phyloP scores from a whole-genome alignment of 164 flowering plant species.

The Macadamia integrifolia region DNA sequence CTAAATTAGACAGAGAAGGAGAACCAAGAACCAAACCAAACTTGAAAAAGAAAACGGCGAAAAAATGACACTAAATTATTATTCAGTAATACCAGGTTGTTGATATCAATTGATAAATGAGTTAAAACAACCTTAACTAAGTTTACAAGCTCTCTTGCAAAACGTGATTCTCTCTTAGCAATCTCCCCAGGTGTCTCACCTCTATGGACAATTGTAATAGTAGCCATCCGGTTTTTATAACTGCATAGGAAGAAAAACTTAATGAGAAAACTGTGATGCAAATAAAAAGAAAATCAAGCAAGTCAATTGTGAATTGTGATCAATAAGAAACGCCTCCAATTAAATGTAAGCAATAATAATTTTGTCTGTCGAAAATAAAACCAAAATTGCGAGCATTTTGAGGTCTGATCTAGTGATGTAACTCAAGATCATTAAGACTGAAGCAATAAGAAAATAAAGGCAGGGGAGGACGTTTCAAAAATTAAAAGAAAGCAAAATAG shows the following conservation, averaged over 20 bases:
- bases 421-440: too few relatives aligned
- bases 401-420: too few relatives aligned
- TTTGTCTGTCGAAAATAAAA: too few relatives aligned
- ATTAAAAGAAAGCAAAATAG: too few relatives aligned
- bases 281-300: slow-evolving; percentile 1
- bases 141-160: slow-evolving; percentile 83
- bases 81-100: background rate
- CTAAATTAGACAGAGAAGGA: too few relatives aligned
- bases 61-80: background rate
- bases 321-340: too few relatives aligned
- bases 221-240: slow-evolving; percentile 81
- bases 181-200: slow-evolving; percentile 88
- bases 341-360: too few relatives aligned
- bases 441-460: too few relatives aligned
- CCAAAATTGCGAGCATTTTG: too few relatives aligned
- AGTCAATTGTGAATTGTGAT: background rate
- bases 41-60: background rate
- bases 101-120: background rate
- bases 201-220: slow-evolving; percentile 73
- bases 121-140: slow-evolving; percentile 71
- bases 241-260: slow-evolving; percentile 23
- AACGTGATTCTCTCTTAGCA: slow-evolving; percentile 57
- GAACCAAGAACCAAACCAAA: too few relatives aligned
- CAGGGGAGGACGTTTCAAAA: too few relatives aligned
- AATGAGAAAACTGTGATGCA: background rate